Evolutionary conservation across 2,329 filamentous ascomycete species (phyloP), one percentile per base, ranked within the genome.

Genomic region (Alternaria metachromatica): DNA sequence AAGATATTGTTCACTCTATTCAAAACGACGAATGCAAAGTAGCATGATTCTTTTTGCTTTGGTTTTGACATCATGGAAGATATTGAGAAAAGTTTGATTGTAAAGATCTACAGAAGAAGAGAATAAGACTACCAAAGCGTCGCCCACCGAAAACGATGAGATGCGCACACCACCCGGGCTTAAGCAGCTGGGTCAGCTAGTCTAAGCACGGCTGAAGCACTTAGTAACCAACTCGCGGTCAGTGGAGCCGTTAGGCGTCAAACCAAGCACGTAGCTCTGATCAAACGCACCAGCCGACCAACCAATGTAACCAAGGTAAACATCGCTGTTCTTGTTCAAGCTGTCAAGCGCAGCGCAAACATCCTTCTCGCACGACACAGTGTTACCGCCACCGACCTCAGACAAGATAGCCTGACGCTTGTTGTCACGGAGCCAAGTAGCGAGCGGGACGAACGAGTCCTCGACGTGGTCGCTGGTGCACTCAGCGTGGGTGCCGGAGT

Each of bases 381-480:
- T 79, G 66, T 75, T 78, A 1, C 81, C 81, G 41, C 80, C 80
- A 49, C 81, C 81, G n/a, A 78, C 79, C 72, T 83, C 81, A 7
- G 80, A 78, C 21, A 82, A 64, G 23, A 83, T 77, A 2, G 80
- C 81, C 60, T 78, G 72, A 13, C 81, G 70, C 25, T 74, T 72
- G 65, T 82, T 80, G 23, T 66, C 66, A 13, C 78, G 65, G 41
- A 82, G 68, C 75, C 76, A 82, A n/a, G 71, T 65, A 7, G 77
- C 80, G 3, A 81, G 72, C 2, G 75, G 74, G 21, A 66, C 65
- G 71, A 81, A 82, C 0, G 76, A 72, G 20, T 70, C 74, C 30
- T 74, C 67, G 48, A 80, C 75, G 65, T 76, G 75, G 62, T 79
- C 62, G 44, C 62, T 71, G 6, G 63, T 62, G 51, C 69, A 72